Base-by-base conservation (phyloP, 805 yeast genomes). In the Metschnikowia anglica region DNA sequence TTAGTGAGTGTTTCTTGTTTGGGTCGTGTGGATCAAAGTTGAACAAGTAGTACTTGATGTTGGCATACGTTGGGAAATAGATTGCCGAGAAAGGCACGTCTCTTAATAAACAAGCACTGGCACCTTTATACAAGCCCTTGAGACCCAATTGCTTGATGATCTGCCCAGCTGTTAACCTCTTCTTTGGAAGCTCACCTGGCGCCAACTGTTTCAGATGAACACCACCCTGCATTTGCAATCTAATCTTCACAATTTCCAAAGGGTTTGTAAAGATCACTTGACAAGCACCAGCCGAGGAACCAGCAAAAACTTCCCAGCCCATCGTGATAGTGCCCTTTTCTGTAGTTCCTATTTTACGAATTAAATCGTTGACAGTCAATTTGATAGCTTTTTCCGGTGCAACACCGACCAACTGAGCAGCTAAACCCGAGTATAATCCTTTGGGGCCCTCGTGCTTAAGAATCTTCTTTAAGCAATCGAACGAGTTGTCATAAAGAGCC, bases 301-400 rank as follows among this genome's bases (percentile, higher is more conserved):
- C 99, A 6, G 98, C 91, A 3, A 80, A 43, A 34, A 91, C 72
- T 66, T 91, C 98, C 74, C 84, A 76, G 34, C 74, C 68, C 68
- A 73, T 63, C 28, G 73, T 60, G 48, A 71, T 71, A 36, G 53
- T 39, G 15, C 74, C 74, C 21, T 52, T 49, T n/a, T 61, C 66
- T 16, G 62, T 60, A 27, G 87, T 75, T 49, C 91, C 81, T 41
- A 79, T 73, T 21, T 82, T 81, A 56, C 98, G 79, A 44, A 89
- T 82, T 43, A 86, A 70, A 62, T 91, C 99, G 66, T 91, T 91
- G 29, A 91, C 95, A 0, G 98, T 90, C 52, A 91, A 78, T 68
- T 91, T 91, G 58, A 91, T 91, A 33, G 98, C 98, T 72, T 91
- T 91, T 64, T 91, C 99, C 2, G 99, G 99, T 0, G 98, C 98